Evolutionary conservation across 2,329 filamentous ascomycete genomes (phyloP).

Genomic region (Aulographum hederae): DNA sequence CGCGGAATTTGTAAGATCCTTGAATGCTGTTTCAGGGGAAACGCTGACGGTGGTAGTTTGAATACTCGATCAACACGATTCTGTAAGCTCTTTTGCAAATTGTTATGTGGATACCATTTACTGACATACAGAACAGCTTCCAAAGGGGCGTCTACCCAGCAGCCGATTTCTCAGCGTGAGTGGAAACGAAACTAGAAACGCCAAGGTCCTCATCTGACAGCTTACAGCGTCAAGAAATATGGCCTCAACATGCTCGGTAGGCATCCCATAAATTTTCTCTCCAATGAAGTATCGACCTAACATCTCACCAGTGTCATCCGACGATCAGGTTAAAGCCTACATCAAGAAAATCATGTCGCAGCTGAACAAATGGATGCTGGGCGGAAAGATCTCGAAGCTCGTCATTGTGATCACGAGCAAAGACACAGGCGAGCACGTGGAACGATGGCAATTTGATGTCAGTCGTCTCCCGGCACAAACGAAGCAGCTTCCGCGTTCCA

Average conservation of each 20-base stretch:
- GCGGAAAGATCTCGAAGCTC: slow-evolving; percentile 90
- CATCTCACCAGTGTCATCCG: slow-evolving; percentile 78
- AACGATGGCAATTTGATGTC: slow-evolving; percentile 97
- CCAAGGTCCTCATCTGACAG: slow-evolving; percentile 3
- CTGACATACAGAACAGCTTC: slow-evolving; percentile 38
- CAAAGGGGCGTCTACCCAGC: slow-evolving; percentile 73
- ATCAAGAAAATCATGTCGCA: slow-evolving; percentile 99
- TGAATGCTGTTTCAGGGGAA: slow-evolving; percentile 1
- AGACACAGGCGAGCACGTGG: slow-evolving; percentile 88
- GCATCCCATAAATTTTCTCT: slow-evolving; percentile 36
- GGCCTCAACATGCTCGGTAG: slow-evolving; percentile 98
- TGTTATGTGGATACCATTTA: slow-evolving; percentile 3
- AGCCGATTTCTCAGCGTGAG: slow-evolving; percentile 86
- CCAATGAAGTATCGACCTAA: slow-evolving; percentile 3
- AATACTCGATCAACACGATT: slow-evolving; percentile 97
- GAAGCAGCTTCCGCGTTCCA: background rate
- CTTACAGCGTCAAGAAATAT: slow-evolving; percentile 84
- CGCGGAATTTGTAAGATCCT: slow-evolving; percentile 71
- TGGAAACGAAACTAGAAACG: background rate
- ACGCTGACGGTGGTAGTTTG: slow-evolving; percentile 41
- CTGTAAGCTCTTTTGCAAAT: slow-evolving; percentile 37
- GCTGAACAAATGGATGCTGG: slow-evolving; percentile 93
- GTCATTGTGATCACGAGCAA: slow-evolving; percentile 95
- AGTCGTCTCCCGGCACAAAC: too few relatives aligned
- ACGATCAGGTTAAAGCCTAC: slow-evolving; percentile 97